These are phyloP conservation scores for Rhizophora apiculata DNA, from an alignment of 345 rosid genomes.

Conservation along the genomic window DNA sequence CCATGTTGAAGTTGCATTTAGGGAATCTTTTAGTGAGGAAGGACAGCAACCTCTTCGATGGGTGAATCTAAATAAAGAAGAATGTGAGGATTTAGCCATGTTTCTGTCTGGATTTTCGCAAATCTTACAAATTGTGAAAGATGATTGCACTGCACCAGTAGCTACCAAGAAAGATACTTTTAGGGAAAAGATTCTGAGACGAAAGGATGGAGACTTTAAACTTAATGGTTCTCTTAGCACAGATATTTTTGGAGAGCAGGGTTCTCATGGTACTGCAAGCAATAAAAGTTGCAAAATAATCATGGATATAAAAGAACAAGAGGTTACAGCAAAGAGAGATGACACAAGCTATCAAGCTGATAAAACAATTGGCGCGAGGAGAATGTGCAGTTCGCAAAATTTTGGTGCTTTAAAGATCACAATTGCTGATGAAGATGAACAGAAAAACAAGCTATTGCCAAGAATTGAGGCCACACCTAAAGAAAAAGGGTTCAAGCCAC, in stretches of 20 bases:
- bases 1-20: constrained; percentile 55
- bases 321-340: constrained; percentile 33
- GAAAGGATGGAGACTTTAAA: constrained; percentile 30
- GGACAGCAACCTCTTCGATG: constrained; percentile 67
- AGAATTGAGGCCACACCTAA: constrained; percentile 59
- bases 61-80: constrained; percentile 75
- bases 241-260: constrained; percentile 25
- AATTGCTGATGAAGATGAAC: constrained; percentile 40
- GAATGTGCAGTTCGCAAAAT: constrained; percentile 59
- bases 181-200: constrained; percentile 24
- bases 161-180: constrained; percentile 27
- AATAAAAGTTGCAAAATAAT: constrained; percentile 31
- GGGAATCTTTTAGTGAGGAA: constrained; percentile 44
- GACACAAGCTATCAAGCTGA: constrained; percentile 33
- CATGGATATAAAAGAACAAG: constrained; percentile 39
- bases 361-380: constrained; percentile 42
- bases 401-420: constrained; percentile 54
- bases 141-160: constrained; percentile 29
- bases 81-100: constrained; percentile 74
- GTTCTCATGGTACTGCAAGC: constrained; percentile 28
- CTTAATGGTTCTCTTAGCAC: constrained; percentile 29
- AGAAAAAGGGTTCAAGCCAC: constrained; percentile 52
- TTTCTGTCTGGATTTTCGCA: constrained; percentile 65
- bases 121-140: constrained; percentile 27
- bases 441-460: constrained; percentile 24